Percentiles rank a stretch among this genome's conserved stretches.
These are phyloP conservation scores for Lasiosphaeria hispida DNA, from an alignment of 495 filamentous ascomycete species.

Conservation along the genomic window DNA sequence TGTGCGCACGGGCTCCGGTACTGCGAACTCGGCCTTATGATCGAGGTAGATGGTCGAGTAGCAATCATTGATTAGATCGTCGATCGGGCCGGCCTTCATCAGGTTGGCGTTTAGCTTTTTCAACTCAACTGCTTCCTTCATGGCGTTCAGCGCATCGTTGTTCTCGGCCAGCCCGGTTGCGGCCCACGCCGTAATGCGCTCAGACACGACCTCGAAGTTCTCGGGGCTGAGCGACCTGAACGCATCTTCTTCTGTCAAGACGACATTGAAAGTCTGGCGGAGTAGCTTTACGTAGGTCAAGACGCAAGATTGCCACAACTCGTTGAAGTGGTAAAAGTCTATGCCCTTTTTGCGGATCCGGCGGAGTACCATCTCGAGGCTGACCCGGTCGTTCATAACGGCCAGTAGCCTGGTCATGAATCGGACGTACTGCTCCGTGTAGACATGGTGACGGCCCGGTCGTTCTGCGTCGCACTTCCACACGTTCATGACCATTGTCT, in stretches of 20 bases:
- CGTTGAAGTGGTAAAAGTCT: constrained; percentile 81
- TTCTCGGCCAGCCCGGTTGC: constrained; percentile 33
- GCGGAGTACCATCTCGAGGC: constrained; percentile 76
- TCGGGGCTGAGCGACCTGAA: constrained; percentile 79
- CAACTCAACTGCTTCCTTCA: constrained; percentile 84
- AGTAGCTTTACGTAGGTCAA: constrained; percentile 71
- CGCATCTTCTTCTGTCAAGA: constrained; percentile 66
- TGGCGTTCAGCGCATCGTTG: constrained; percentile 60
- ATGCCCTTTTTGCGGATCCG: constrained; percentile 76
- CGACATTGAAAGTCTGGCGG: constrained; percentile 64
- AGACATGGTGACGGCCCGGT: constrained; percentile 89
- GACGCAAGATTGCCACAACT: constrained; percentile 82
- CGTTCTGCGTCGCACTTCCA: constrained; percentile 95
- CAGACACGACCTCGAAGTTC: constrained; percentile 65
- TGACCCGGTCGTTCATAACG: constrained; percentile 71
- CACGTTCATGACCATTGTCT: constrained; percentile 90
- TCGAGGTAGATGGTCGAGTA: constrained; percentile 76
- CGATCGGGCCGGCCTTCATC: constrained; percentile 79
- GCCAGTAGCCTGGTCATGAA: constrained; percentile 75
- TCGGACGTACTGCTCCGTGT: constrained; percentile 82
- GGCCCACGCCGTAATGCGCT: constrained; percentile 52
- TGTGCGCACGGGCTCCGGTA: constrained; percentile 24
- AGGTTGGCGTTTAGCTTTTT: constrained; percentile 83
- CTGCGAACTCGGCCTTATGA: constrained; percentile 40
- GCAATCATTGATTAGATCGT: constrained; percentile 84